phyloP scores from a whole-genome alignment of 2,329 filamentous ascomycete genomes.

The Fusarium verticillioides region DNA sequence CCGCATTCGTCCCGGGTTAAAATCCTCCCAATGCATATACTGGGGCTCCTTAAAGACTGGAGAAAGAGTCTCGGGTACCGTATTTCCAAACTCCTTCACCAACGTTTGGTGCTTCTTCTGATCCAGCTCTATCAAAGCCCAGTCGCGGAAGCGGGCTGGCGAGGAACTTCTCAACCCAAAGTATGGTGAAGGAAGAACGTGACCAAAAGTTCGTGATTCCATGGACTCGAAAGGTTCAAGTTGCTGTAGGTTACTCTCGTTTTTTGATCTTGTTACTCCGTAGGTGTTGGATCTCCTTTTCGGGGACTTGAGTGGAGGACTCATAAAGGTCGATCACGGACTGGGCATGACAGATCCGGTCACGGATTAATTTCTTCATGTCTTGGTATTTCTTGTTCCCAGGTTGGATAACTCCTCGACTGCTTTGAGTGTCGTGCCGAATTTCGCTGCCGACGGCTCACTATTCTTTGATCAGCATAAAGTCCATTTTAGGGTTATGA shows the following conservation, averaged over 20 bases:
- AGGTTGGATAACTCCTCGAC: neutral
- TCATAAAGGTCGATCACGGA: accelerated
- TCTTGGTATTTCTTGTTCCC: neutral
- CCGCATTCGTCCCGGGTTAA: neutral
- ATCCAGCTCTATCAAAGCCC: neutral
- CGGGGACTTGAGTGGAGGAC: accelerated
- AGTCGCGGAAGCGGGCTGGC: neutral
- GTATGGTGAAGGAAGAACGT: neutral
- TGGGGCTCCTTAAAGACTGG: neutral
- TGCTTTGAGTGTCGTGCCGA: accelerated
- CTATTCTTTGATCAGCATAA: neutral
- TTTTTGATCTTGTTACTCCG: accelerated
- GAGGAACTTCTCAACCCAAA: neutral
- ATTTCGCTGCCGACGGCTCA: neutral
- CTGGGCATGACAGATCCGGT: accelerated
- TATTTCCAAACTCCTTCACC: accelerated
- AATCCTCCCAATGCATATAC: accelerated
- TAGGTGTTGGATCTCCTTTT: accelerated
- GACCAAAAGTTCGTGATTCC: neutral
- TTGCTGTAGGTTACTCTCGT: accelerated
- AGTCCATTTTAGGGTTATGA: accelerated
- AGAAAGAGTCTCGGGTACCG: neutral
- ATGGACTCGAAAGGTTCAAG: neutral
- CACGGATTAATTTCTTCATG: accelerated
- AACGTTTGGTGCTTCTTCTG: neutral